Evolutionary conservation across 257 asterid genomes (phyloP).

Genomic region (Sherardia arvensis): DNA sequence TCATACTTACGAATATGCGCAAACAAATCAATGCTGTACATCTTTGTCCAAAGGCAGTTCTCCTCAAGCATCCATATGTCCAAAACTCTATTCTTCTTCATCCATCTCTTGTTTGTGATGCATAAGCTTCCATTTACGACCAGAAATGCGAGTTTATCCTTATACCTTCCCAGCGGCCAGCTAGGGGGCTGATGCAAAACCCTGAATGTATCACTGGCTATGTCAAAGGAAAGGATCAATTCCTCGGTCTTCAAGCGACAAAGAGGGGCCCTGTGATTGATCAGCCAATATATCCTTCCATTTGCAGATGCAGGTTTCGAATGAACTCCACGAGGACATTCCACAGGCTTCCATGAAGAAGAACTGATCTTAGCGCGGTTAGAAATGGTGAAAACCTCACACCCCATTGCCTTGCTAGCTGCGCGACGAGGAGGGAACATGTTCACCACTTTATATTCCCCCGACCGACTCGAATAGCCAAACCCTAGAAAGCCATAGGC

Average conservation of each 20-base stretch:
- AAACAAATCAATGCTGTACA: too few relatives aligned
- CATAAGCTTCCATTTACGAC: too few relatives aligned
- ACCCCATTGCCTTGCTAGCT: not conserved
- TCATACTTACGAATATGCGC: not conserved
- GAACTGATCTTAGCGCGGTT: not conserved
- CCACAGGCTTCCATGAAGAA: not conserved
- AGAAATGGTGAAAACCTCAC: not conserved
- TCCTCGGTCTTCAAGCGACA: not conserved
- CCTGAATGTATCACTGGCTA: constrained; percentile 1
- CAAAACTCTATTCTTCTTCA: too few relatives aligned
- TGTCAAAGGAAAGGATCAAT: too few relatives aligned
- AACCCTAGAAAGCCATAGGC: not conserved
- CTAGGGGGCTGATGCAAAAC: not conserved
- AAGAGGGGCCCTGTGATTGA: not conserved
- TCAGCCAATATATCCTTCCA: not conserved
- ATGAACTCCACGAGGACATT: not conserved
- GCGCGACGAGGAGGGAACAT: not conserved
- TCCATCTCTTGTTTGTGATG: too few relatives aligned
- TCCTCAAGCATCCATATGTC: too few relatives aligned
- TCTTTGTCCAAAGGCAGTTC: too few relatives aligned
- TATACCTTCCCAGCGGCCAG: too few relatives aligned
- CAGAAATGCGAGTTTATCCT: too few relatives aligned
- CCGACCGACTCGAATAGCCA: not conserved
- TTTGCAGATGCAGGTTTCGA: not conserved
- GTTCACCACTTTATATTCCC: not conserved